A percentile compares a stretch with the other conserved stretches of the same genome.
Conservation (phyloP, 148 eudicot genomes). For the Silene latifolia region DNA sequence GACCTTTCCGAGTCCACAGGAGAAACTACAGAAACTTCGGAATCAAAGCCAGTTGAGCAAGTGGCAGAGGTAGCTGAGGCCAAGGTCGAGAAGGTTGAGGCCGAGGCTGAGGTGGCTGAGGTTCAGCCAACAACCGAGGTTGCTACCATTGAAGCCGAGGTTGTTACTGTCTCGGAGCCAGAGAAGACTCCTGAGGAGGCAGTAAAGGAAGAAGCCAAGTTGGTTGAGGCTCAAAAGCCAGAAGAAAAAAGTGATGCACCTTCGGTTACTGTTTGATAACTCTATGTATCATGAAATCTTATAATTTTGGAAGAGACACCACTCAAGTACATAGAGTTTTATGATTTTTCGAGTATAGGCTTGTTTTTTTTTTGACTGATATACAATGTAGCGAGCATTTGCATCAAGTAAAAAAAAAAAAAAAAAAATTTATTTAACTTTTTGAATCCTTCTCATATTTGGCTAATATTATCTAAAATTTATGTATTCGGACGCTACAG, state of each 20-base stretch:
- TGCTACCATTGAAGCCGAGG: background rate
- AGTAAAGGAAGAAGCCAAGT: slow-evolving; percentile 26
- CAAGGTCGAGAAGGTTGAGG: slow-evolving; percentile 24
- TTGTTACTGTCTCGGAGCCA: slow-evolving; percentile 8
- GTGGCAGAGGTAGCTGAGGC: slow-evolving; percentile 18
- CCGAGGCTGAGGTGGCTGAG: slow-evolving; percentile 10
- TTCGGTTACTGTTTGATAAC: slow-evolving; percentile 34
- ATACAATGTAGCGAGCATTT: slow-evolving; percentile 29
- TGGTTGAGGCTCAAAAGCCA: slow-evolving; percentile 29
- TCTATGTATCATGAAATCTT: slow-evolving; percentile 1
- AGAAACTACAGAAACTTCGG: slow-evolving; percentile 22
- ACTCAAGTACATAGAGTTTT: background rate
- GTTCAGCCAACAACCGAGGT: background rate
- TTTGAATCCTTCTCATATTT: background rate
- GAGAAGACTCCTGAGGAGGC: slow-evolving; percentile 20
- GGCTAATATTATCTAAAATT: background rate
- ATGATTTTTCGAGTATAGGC: slow-evolving; percentile 7
- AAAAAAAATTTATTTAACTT: slow-evolving; percentile 4
- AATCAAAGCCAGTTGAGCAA: slow-evolving; percentile 18
- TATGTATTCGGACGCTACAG: background rate
- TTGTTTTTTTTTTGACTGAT: slow-evolving; percentile 16
- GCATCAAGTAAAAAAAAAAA: slow-evolving; percentile 13
- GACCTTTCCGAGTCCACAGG: slow-evolving; percentile 33
- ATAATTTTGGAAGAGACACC: slow-evolving; percentile 9
- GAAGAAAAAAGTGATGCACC: slow-evolving; percentile 46